Evolutionary conservation across 768 basidiomycete genomes (phyloP), one percentile per base, ranked within the genome.

Genomic region (Suillus cothurnatus): DNA sequence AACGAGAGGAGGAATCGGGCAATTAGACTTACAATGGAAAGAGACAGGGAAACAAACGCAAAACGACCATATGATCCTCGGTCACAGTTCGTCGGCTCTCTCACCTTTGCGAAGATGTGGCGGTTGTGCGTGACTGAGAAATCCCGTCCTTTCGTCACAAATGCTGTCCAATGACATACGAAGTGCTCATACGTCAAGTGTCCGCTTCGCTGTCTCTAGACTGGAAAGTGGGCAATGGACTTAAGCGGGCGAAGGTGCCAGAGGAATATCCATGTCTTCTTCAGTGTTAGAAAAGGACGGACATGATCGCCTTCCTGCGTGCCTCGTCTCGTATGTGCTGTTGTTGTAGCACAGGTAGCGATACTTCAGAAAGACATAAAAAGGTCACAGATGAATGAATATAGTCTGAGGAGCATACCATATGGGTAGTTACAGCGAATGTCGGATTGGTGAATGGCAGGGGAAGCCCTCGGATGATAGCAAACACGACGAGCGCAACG

Each of bases 371-470:
- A 0, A 90, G 87, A 2, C 86, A 84, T 6, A 89, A 91, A 72
- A 92, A 90, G 4, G 88, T 88, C 6, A 87, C 85, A 61, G 80
- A 81, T 26, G 81, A 81, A 23, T 83, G 78, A 3, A 75, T 62
- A 0, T 83, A 82, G 55, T 81, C 78, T 21, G 75, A 78, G 0
- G 88, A 88, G 23, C 84, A 85, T 6, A 87, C 88, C 0, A 88
- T 91, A 68, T 89, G 87, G 0, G 85, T 74, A 1, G 89, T 90
- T 15, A 92, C 62, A 19, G 88, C 88, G 21, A 90, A 92, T 45
- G 90, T 91, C 1, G 88, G 81, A 64, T 81, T 85, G 0, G 84
- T 84, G 3, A 84, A 86, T 43, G 88, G 72, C 9, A 82, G 70
- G 12, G 86, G 81, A 57, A 85, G 63, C 59, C 76, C 76, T 69